Evolutionary conservation across 2,329 filamentous ascomycete species (phyloP).

Genomic region (Neofusicoccum umdonicola): DNA sequence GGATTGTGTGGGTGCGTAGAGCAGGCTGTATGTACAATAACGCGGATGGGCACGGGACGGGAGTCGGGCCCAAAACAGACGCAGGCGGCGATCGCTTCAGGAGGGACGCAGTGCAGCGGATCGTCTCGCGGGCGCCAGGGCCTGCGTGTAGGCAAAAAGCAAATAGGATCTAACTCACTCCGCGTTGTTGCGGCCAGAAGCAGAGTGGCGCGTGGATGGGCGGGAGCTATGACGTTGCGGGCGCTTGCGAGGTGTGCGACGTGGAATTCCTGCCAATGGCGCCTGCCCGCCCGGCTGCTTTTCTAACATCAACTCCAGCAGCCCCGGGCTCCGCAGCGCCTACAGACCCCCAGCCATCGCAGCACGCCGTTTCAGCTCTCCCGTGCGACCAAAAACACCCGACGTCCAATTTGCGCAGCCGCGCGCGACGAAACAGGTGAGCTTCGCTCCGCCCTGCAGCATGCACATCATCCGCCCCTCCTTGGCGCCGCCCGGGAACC

Average conservation of each 20-base stretch:
- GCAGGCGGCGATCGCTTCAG: background rate
- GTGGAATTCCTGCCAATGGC: constrained; percentile 11
- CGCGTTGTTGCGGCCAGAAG: background rate
- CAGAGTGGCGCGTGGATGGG: background rate
- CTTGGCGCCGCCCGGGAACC: constrained; percentile 11
- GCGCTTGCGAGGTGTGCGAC: constrained; percentile 1
- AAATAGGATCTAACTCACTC: background rate
- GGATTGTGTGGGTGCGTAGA: background rate
- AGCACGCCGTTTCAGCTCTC: background rate
- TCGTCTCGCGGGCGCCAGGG: background rate
- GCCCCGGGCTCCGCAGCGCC: background rate
- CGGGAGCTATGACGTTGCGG: constrained; percentile 12
- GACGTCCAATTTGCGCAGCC: constrained; percentile 10
- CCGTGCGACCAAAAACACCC: background rate
- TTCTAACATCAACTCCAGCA: constrained; percentile 8
- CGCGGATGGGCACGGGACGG: background rate
- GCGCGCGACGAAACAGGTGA: background rate
- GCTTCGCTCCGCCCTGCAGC: background rate
- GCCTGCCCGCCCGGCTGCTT: background rate
- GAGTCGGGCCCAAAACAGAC: background rate
- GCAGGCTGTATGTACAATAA: background rate
- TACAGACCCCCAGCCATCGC: background rate
- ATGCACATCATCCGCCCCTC: constrained; percentile 5
- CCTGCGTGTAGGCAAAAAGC: background rate
- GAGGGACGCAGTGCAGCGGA: background rate